Conservation (phyloP, 495 filamentous ascomycete genomes). For the Tuber calosporum region DNA sequence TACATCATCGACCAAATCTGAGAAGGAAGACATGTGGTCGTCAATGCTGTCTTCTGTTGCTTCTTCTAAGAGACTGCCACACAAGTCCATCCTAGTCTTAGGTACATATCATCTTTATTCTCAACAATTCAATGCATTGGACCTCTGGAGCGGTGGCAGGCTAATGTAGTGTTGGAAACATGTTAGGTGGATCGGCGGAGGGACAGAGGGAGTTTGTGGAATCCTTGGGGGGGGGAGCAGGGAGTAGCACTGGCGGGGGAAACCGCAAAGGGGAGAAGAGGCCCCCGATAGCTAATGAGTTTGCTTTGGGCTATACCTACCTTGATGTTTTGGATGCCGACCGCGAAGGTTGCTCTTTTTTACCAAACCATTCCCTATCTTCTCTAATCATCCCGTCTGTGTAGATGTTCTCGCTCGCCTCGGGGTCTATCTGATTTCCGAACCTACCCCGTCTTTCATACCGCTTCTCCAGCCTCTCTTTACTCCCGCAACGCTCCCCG, state of each 20-base stretch:
- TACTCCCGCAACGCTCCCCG: slow-evolving; percentile 74
- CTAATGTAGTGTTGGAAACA: slow-evolving; percentile 21
- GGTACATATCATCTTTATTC: slow-evolving; percentile 49
- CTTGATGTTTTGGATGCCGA: slow-evolving; percentile 91
- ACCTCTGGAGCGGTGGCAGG: slow-evolving; percentile 18
- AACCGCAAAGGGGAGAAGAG: slow-evolving; percentile 53
- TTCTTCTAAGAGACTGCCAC: slow-evolving; percentile 80
- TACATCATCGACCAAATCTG: slow-evolving; percentile 55
- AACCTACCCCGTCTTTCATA: slow-evolving; percentile 72
- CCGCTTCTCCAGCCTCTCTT: slow-evolving; percentile 77
- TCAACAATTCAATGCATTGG: slow-evolving; percentile 13
- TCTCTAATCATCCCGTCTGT: slow-evolving; percentile 8
- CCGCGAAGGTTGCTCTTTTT: slow-evolving; percentile 62
- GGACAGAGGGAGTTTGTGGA: slow-evolving; percentile 87
- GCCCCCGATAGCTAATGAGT: slow-evolving; percentile 83
- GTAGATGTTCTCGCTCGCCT: slow-evolving; percentile 84
- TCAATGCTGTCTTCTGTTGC: slow-evolving; percentile 86
- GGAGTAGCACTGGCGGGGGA: slow-evolving; percentile 45
- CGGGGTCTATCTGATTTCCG: slow-evolving; percentile 79
- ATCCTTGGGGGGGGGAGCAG: slow-evolving; percentile 51
- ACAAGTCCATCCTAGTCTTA: slow-evolving; percentile 83
- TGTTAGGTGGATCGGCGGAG: slow-evolving; percentile 76
- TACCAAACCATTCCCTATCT: neutral
- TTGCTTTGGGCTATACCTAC: slow-evolving; percentile 91
- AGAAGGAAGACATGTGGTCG: slow-evolving; percentile 82